Conservation (phyloP, 2,329 filamentous ascomycete genomes). For the Chaetomium olivaceum region DNA sequence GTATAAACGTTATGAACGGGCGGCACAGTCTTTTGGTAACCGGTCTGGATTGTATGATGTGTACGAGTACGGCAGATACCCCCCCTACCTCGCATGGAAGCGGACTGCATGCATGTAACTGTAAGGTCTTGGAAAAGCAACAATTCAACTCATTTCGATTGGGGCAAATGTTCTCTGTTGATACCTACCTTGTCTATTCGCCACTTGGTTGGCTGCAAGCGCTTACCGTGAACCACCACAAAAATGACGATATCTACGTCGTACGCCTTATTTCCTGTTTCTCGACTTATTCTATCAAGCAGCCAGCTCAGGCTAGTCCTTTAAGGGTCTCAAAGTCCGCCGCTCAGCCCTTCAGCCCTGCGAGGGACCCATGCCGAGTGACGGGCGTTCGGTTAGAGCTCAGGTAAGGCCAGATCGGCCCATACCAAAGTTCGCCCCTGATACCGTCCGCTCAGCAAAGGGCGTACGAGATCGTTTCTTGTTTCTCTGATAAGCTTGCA, state of each 20-base stretch:
- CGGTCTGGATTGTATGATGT: background rate
- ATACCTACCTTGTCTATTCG: background rate
- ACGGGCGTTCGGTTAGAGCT: background rate
- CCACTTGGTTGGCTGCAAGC: background rate
- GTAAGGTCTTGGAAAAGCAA: conserved; percentile 4
- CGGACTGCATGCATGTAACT: conserved; percentile 7
- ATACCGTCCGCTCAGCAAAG: background rate
- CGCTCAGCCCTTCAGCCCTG: background rate
- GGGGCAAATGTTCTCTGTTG: background rate
- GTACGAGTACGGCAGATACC: conserved; percentile 3
- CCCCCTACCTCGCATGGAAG: conserved; percentile 1
- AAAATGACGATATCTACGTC: background rate
- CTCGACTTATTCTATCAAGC: background rate
- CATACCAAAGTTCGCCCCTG: background rate
- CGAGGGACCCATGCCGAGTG: background rate
- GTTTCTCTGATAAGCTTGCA: background rate
- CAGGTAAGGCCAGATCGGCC: background rate
- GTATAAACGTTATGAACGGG: background rate
- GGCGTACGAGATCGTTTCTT: background rate
- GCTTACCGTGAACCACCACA: background rate
- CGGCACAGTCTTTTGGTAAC: background rate
- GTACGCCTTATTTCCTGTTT: background rate
- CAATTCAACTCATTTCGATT: conserved; percentile 12
- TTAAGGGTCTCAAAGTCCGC: background rate
- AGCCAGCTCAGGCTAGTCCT: background rate